Evolutionary conservation across 2,329 filamentous ascomycete genomes (phyloP).

Genomic region (Aspergillus sp.): DNA sequence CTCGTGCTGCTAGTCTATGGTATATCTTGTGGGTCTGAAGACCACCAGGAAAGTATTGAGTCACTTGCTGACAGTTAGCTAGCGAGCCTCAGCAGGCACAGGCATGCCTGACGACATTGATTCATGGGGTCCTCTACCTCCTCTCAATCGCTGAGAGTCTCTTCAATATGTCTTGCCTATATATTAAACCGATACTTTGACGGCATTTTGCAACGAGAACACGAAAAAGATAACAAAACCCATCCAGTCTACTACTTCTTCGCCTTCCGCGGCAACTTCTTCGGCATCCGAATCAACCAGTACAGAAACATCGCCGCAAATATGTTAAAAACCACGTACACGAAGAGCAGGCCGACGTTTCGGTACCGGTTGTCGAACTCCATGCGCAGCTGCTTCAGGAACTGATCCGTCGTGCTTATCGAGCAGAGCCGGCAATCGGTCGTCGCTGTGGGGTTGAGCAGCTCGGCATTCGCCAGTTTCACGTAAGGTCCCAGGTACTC

Average conservation of each 20-base stretch:
- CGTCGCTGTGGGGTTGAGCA: constrained; percentile 52
- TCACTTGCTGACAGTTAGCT: too few relatives aligned
- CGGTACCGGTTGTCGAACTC: constrained; percentile 41
- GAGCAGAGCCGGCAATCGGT: constrained; percentile 48
- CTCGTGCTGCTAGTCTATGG: too few relatives aligned
- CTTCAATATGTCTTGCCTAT: too few relatives aligned
- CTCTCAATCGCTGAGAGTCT: too few relatives aligned
- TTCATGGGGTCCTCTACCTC: too few relatives aligned
- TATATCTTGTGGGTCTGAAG: too few relatives aligned
- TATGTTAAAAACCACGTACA: constrained; percentile 45
- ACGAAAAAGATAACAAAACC: too few relatives aligned
- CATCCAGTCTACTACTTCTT: constrained; percentile 20
- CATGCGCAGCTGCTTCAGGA: constrained; percentile 42
- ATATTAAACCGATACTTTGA: too few relatives aligned
- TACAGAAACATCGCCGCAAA: constrained; percentile 42
- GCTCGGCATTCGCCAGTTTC: constrained; percentile 43
- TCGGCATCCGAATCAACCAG: constrained; percentile 46
- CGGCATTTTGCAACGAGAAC: too few relatives aligned
- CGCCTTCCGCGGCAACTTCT: constrained; percentile 35
- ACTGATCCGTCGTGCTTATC: constrained; percentile 34
- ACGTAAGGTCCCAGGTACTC: constrained; percentile 54
- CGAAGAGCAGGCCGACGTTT: constrained; percentile 48
- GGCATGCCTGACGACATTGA: too few relatives aligned
- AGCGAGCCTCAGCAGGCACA: too few relatives aligned
- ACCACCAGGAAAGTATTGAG: too few relatives aligned